Conservation (phyloP, 179 eudicot species). For the Patellifolia procumbens region DNA sequence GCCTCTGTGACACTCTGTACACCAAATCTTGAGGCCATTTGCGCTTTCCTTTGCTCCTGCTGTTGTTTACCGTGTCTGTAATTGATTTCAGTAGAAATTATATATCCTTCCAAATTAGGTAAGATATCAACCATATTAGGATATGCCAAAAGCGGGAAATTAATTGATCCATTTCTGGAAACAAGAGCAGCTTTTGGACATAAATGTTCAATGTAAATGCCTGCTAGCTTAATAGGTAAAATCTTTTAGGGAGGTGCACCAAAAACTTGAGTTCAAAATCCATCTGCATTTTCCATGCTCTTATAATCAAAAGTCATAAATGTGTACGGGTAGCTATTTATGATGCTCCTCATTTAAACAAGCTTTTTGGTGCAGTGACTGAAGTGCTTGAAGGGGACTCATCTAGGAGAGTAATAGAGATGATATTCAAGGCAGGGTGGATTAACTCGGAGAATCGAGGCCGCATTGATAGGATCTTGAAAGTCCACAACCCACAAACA, state of each 20-base stretch:
- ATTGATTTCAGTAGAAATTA: not conserved
- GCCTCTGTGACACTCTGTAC: too few species aligned
- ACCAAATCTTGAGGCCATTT: not conserved
- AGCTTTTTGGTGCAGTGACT: constrained; percentile 44
- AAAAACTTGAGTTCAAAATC: not conserved
- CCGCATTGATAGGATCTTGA: constrained; percentile 51
- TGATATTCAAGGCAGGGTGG: constrained; percentile 58
- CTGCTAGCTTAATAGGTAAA: not conserved
- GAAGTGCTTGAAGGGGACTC: constrained; percentile 68
- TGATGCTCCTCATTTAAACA: not conserved
- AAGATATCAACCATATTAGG: constrained; percentile 1
- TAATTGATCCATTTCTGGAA: not conserved
- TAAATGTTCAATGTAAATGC: not conserved
- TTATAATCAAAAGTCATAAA: not conserved
- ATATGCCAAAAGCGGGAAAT: not conserved
- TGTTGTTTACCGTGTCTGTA: not conserved
- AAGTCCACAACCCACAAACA: constrained; percentile 71
- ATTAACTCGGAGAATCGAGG: constrained; percentile 27
- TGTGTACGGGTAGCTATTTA: not conserved
- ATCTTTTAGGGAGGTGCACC: not conserved
- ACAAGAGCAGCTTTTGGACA: not conserved
- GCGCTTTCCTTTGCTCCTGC: not conserved
- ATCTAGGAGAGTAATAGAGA: constrained; percentile 62
- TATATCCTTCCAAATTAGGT: not conserved
- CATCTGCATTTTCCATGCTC: not conserved